These are phyloP conservation scores for Zygoascus biomembranicola DNA, from an alignment of 805 yeast genomes.

Conservation along the genomic window DNA sequence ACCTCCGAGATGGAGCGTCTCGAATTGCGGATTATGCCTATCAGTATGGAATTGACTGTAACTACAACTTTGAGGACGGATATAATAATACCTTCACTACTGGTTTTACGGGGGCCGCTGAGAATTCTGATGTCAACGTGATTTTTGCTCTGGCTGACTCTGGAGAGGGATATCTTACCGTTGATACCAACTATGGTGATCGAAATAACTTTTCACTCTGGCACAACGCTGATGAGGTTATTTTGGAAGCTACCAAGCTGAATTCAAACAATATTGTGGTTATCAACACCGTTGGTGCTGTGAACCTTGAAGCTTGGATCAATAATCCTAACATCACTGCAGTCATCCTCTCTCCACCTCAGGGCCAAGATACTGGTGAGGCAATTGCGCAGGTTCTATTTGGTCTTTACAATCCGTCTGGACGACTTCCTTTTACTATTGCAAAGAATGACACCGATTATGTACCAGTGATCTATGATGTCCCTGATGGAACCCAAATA, in stretches of 20 bases:
- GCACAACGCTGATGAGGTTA: constrained; percentile 51
- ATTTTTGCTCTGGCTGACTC: constrained; percentile 48
- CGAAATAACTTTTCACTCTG: constrained; percentile 44
- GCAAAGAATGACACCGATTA: constrained; percentile 44
- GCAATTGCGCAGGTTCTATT: constrained; percentile 51
- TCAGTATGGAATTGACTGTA: constrained; percentile 37
- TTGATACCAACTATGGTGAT: constrained; percentile 54
- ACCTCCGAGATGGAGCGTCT: constrained; percentile 50
- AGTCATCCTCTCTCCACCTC: constrained; percentile 46
- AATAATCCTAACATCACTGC: constrained; percentile 52
- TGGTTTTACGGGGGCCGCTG: constrained; percentile 37
- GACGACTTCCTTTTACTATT: constrained; percentile 54
- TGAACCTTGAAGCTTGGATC: constrained; percentile 47
- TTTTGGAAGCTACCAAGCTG: constrained; percentile 39
- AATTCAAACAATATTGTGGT: constrained; percentile 51
- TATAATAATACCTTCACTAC: constrained; percentile 21
- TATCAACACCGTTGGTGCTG: constrained; percentile 54
- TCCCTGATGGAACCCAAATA: constrained; percentile 29
- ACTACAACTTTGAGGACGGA: constrained; percentile 40
- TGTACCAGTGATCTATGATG: constrained; percentile 37
- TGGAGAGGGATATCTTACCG: constrained; percentile 52
- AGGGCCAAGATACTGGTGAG: constrained; percentile 48
- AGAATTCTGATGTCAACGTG: constrained; percentile 43
- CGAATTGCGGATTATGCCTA: constrained; percentile 43
- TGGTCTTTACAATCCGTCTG: constrained; percentile 58